phyloP scores from a whole-genome alignment of 306 rosid species.

The Vachellia collinsii region DNA sequence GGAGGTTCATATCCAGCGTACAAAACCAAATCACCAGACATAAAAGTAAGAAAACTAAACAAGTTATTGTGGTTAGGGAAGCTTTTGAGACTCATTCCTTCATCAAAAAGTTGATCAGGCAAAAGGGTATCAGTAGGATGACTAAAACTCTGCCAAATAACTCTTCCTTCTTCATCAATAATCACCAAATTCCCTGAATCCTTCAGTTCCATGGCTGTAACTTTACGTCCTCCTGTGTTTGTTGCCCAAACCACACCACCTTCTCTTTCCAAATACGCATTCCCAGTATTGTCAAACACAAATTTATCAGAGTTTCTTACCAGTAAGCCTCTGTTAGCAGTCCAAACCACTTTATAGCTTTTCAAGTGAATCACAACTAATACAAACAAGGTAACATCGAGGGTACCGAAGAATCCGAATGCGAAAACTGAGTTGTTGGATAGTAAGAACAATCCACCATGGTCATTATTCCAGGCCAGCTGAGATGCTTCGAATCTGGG shows the following conservation, averaged over 20 bases:
- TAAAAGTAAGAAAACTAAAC: constrained; percentile 55
- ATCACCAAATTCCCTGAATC: constrained; percentile 80
- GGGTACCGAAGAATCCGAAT: constrained; percentile 67
- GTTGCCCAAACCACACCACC: constrained; percentile 63
- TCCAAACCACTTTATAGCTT: constrained; percentile 66
- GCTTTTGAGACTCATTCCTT: constrained; percentile 79
- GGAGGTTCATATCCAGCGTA: constrained; percentile 67
- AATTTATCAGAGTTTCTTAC: constrained; percentile 62
- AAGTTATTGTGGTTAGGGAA: constrained; percentile 60
- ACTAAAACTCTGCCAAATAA: constrained; percentile 80
- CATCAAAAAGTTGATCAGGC: constrained; percentile 64
- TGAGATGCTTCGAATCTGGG: constrained; percentile 65
- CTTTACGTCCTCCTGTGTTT: constrained; percentile 51
- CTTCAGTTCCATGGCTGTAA: constrained; percentile 57
- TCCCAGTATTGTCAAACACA: constrained; percentile 63
- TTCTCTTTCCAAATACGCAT: constrained; percentile 51
- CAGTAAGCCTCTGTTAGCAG: constrained; percentile 73
- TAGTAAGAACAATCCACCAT: constrained; percentile 64
- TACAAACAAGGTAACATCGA: constrained; percentile 64
- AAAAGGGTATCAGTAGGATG: constrained; percentile 92
- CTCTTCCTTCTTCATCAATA: constrained; percentile 43
- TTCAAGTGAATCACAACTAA: constrained; percentile 62
- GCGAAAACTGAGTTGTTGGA: constrained; percentile 67
- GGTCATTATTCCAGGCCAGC: constrained; percentile 54
- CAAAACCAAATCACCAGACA: constrained; percentile 68